These are phyloP conservation scores for Hypoxylon trugodes DNA, from an alignment of 495 filamentous ascomycete species.

Conservation along the genomic window DNA sequence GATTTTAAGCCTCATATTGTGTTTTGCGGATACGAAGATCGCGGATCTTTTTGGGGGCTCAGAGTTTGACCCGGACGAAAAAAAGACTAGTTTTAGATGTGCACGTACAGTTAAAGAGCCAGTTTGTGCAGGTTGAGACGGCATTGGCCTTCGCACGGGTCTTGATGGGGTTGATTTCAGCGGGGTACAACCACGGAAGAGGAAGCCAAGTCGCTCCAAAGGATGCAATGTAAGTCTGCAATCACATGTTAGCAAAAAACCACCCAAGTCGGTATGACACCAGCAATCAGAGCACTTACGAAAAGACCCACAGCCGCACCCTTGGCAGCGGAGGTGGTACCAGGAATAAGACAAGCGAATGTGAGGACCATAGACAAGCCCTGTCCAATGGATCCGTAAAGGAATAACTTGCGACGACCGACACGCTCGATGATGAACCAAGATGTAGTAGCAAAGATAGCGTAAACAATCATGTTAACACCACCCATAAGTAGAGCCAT, in stretches of 20 bases:
- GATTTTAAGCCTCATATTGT: too few relatives aligned
- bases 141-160: conserved; percentile 80
- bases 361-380: conserved; percentile 72
- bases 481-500: conserved; percentile 41
- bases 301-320: conserved; percentile 60
- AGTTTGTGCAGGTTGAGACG: conserved; percentile 78
- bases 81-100: too few relatives aligned
- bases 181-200: conserved; percentile 61
- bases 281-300: conserved; percentile 46
- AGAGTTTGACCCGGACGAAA: too few relatives aligned
- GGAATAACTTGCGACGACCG: conserved; percentile 67
- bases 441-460: conserved; percentile 75
- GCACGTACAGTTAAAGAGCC: conserved; percentile 74
- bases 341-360: conserved; percentile 70
- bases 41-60: too few relatives aligned
- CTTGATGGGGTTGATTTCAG: conserved; percentile 72
- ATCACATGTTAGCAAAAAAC: background rate
- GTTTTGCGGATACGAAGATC: too few relatives aligned
- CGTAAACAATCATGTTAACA: conserved; percentile 65
- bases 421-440: conserved; percentile 79
- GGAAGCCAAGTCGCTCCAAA: conserved; percentile 75
- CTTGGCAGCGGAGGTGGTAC: conserved; percentile 46
- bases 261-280: too few relatives aligned
- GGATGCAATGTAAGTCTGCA: conserved; percentile 46
- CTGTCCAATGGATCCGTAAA: conserved; percentile 70